phyloP scores from a whole-genome alignment of 371 early-diverging fungal species.

The Mucor mucedo region DNA sequence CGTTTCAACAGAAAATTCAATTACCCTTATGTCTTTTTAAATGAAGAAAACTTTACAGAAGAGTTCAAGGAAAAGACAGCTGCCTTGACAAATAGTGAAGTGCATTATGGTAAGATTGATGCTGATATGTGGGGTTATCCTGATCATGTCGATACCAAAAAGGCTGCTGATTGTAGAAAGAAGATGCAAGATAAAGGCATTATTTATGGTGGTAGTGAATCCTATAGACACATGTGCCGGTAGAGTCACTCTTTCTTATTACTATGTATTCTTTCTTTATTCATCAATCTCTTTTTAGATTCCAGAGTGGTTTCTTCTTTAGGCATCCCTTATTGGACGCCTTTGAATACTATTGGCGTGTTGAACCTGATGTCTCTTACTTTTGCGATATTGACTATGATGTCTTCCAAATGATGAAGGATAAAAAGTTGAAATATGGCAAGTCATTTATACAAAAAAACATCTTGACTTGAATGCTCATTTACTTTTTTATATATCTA shows the following conservation, averaged over 20 bases:
- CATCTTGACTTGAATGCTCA: constrained; percentile 4
- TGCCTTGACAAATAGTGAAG: constrained; percentile 56
- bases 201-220: constrained; percentile 82
- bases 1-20: constrained; percentile 81
- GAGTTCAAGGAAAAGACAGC: constrained; percentile 70
- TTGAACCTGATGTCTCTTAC: constrained; percentile 90
- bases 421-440: constrained; percentile 85
- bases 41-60: constrained; percentile 80
- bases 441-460: constrained; percentile 11
- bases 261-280: not conserved
- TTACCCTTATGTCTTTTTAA: constrained; percentile 91
- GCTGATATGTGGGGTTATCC: constrained; percentile 85
- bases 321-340: constrained; percentile 77
- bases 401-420: constrained; percentile 85
- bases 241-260: constrained; percentile 15
- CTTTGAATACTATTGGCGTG: constrained; percentile 95
- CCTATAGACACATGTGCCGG: constrained; percentile 96
- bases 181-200: constrained; percentile 68
- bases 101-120: constrained; percentile 53
- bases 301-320: constrained; percentile 92
- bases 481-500: constrained; percentile 58
- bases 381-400: constrained; percentile 90
- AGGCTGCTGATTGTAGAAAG: constrained; percentile 63
- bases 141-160: constrained; percentile 72
- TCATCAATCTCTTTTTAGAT: constrained; percentile 42